These are phyloP conservation scores for Tylopilus subfusipes DNA, from an alignment of 768 basidiomycete species.

Conservation along the genomic window DNA sequence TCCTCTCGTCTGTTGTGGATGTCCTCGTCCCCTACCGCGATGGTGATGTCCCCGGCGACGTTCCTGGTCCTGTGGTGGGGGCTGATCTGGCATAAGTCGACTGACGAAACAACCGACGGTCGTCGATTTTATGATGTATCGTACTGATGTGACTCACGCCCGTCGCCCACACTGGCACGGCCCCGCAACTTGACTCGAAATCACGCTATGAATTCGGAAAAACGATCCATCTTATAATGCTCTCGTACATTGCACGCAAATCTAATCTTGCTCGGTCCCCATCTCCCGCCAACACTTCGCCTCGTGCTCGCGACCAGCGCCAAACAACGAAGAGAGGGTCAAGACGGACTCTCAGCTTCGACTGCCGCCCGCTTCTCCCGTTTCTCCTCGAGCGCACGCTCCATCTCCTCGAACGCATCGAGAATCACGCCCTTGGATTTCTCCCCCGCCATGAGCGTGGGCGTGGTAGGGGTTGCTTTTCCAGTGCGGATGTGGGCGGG, in stretches of 20 bases:
- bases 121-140: not conserved
- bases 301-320: conserved; percentile 16
- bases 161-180: not conserved
- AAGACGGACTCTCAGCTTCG: conserved; percentile 37
- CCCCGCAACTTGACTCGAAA: not conserved
- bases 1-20: not conserved
- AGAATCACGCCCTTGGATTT: conserved; percentile 38
- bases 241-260: conserved; percentile 38
- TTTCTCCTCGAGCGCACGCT: conserved; percentile 51
- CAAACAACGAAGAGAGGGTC: conserved; percentile 20
- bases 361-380: conserved; percentile 28
- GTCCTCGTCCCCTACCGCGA: conserved; percentile 4
- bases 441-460: not conserved
- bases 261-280: conserved; percentile 13
- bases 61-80: not conserved
- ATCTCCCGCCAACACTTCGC: conserved; percentile 16
- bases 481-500: conserved; percentile 46
- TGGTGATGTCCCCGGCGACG: not conserved
- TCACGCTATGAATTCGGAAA: conserved; percentile 41
- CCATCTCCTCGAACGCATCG: conserved; percentile 72
- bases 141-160: conserved; percentile 2
- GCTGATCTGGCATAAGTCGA: conserved; percentile 12
- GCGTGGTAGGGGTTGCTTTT: not conserved
- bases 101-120: not conserved
- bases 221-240: conserved; percentile 47